Percentiles rank a stretch among this genome's conserved stretches.
These are phyloP conservation scores for Pistacia vera DNA, from an alignment of 345 rosid genomes.

Conservation along the genomic window DNA sequence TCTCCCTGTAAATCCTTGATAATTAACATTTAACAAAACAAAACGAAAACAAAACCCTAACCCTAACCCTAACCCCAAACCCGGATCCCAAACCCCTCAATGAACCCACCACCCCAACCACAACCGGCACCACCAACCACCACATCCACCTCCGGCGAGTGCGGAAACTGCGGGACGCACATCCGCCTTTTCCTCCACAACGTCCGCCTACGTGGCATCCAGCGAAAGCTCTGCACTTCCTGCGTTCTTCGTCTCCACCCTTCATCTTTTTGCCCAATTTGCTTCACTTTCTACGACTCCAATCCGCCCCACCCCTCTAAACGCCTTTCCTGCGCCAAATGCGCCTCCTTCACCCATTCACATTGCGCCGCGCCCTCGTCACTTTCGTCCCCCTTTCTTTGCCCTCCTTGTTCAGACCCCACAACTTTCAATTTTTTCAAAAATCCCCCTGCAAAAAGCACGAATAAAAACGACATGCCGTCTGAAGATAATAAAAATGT, in stretches of 20 bases:
- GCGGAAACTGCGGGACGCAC: conserved; percentile 50
- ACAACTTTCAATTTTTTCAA: background rate
- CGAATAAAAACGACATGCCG: too few species aligned
- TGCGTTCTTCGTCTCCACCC: conserved; percentile 76
- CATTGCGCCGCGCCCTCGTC: conserved; percentile 52
- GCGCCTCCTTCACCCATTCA: conserved; percentile 62
- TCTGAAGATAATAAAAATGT: too few species aligned
- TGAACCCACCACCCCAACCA: conserved; percentile 4
- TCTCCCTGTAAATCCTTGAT: background rate
- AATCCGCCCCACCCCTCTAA: conserved; percentile 48
- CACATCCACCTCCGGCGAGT: conserved; percentile 16
- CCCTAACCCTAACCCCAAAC: background rate
- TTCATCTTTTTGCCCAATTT: conserved; percentile 63
- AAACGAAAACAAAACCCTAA: too few species aligned
- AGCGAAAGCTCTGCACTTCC: conserved; percentile 70
- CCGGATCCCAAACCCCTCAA: background rate
- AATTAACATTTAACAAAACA: too few species aligned
- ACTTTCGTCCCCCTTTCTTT: conserved; percentile 40
- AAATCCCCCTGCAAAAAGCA: background rate
- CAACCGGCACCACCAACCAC: background rate
- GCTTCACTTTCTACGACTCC: conserved; percentile 63
- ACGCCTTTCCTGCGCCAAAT: conserved; percentile 56
- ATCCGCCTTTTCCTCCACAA: conserved; percentile 47
- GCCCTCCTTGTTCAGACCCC: conserved; percentile 58
- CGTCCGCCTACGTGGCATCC: conserved; percentile 49